A percentile compares a stretch with the other conserved stretches of the same genome.
Evolutionary conservation across 805 yeast species (phyloP).

Genomic region (Wickerhamomyces chaumierensis): DNA sequence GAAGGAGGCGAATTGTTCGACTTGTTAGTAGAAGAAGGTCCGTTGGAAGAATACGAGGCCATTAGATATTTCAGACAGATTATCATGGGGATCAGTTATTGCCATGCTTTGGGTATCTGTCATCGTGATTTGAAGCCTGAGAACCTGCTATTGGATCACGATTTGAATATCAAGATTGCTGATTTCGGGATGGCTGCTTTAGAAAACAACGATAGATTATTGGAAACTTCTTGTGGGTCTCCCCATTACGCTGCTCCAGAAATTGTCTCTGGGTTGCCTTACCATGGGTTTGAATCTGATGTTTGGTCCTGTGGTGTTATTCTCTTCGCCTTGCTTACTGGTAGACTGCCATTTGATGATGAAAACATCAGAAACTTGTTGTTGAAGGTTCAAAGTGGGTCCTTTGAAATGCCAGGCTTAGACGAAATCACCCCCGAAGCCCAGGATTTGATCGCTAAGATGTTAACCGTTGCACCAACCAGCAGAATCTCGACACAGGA

Average conservation of each 20-base stretch:
- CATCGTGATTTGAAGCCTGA: conserved; percentile 81
- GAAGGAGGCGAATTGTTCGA: conserved; percentile 86
- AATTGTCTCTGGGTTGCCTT: conserved; percentile 65
- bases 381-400: conserved; percentile 68
- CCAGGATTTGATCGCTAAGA: conserved; percentile 48
- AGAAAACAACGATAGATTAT: conserved; percentile 55
- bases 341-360: conserved; percentile 77
- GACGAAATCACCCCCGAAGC: conserved; percentile 51
- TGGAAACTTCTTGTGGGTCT: conserved; percentile 78
- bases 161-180: conserved; percentile 63
- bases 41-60: conserved; percentile 62
- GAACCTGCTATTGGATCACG: conserved; percentile 56
- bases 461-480: conserved; percentile 62
- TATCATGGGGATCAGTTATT: conserved; percentile 66
- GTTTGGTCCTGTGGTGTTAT: conserved; percentile 87
- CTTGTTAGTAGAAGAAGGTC: conserved; percentile 55
- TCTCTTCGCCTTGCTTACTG: conserved; percentile 66
- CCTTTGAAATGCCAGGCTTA: conserved; percentile 51
- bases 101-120: conserved; percentile 72
- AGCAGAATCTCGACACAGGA: conserved; percentile 59
- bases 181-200: conserved; percentile 89
- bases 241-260: conserved; percentile 89
- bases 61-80: conserved; percentile 70
- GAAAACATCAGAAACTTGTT: conserved; percentile 62
- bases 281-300: conserved; percentile 79